phyloP scores from a whole-genome alignment of 306 rosid species.

The Biancaea sappan region DNA sequence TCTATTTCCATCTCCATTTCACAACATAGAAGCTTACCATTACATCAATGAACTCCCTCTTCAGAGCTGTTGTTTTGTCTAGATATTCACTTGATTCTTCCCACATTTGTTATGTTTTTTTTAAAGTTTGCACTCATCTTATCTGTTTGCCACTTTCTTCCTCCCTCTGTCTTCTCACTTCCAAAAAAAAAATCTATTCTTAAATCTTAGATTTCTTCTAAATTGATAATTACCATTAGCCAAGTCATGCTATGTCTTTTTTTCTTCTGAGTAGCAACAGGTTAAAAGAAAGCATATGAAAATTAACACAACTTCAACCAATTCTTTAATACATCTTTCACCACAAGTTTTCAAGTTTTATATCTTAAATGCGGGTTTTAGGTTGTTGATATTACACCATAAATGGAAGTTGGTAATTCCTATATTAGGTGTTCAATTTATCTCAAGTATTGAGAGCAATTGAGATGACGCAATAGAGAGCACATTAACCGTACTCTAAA shows the following conservation, averaged over 20 bases:
- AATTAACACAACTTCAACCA: neutral
- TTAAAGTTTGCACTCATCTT: neutral
- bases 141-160: neutral
- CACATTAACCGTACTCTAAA: conserved; percentile 1
- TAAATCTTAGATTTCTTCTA: neutral
- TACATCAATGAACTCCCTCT: neutral
- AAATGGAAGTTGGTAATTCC: neutral
- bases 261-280: neutral
- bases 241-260: neutral
- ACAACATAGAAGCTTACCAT: neutral
- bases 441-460: neutral
- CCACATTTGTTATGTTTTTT: neutral
- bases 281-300: neutral
- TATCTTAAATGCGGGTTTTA: neutral
- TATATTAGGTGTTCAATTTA: neutral
- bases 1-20: neutral
- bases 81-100: neutral
- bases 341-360: neutral
- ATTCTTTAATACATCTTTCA: neutral
- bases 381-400: neutral
- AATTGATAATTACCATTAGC: neutral
- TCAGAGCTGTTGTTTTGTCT: neutral
- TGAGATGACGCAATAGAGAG: conserved; percentile 10
- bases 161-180: neutral
- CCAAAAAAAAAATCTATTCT: neutral